phyloP scores from a whole-genome alignment of 305 asterid species.

The Plantago coronopus region DNA sequence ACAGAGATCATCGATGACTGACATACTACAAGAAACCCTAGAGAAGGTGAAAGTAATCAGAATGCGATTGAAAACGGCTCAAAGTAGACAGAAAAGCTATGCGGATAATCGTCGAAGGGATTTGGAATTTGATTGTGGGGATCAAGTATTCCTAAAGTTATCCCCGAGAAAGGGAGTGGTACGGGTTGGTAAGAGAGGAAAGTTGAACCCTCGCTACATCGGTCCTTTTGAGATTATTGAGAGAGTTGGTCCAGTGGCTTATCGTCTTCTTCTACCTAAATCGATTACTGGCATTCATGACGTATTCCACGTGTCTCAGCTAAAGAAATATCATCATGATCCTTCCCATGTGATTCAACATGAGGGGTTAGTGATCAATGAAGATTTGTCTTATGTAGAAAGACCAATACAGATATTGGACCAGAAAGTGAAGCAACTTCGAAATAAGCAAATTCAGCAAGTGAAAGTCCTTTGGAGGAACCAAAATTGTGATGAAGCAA shows the following conservation, averaged over 20 bases:
- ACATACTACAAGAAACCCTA: not conserved
- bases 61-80: not conserved
- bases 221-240: constrained; percentile 1
- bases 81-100: not conserved
- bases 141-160: not conserved
- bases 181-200: not conserved
- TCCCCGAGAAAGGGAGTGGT: not conserved
- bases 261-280: not conserved
- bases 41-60: not conserved
- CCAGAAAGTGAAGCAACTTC: not conserved
- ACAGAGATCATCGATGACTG: not conserved
- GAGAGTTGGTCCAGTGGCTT: not conserved
- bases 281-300: not conserved
- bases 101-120: not conserved
- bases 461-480: not conserved
- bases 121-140: not conserved
- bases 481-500: not conserved
- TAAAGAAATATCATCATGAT: not conserved
- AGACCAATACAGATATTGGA: not conserved
- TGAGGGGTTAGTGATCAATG: not conserved
- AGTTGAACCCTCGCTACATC: not conserved
- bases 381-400: not conserved
- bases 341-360: not conserved
- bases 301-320: not conserved
- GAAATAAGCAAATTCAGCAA: not conserved